A percentile compares a stretch with the other conserved stretches of the same genome.
phyloP scores from a whole-genome alignment of 306 rosid genomes.

The Citrullus amarus region DNA sequence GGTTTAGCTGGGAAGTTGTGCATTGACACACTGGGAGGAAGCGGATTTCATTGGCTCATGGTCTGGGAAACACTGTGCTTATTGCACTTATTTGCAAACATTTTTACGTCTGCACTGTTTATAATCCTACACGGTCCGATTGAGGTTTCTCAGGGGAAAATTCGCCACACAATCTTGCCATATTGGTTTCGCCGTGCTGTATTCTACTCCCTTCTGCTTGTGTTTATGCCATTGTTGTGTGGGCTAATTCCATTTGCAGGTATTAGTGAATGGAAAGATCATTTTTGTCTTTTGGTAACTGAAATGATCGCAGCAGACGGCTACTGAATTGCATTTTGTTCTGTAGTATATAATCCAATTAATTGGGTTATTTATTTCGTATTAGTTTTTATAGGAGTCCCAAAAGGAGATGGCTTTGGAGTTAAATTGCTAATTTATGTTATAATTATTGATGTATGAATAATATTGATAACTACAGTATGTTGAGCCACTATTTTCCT shows the following conservation, averaged over 20 bases:
- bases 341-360: background rate
- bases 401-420: background rate
- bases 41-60: slow-evolving; percentile 58
- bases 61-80: slow-evolving; percentile 61
- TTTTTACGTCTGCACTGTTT: slow-evolving; percentile 35
- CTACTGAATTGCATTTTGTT: slow-evolving; percentile 2
- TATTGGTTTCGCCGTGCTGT: slow-evolving; percentile 48
- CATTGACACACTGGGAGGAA: slow-evolving; percentile 79
- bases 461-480: too few relatives aligned
- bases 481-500: background rate
- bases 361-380: background rate
- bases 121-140: slow-evolving; percentile 53
- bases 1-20: slow-evolving; percentile 75
- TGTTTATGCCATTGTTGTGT: slow-evolving; percentile 54
- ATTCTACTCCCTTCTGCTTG: slow-evolving; percentile 31
- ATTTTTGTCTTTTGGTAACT: slow-evolving; percentile 18
- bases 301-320: slow-evolving; percentile 4
- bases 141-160: slow-evolving; percentile 13
- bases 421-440: background rate
- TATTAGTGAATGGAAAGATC: slow-evolving; percentile 61
- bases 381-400: background rate
- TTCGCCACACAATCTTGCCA: slow-evolving; percentile 17
- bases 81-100: slow-evolving; percentile 49
- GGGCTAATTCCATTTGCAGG: slow-evolving; percentile 85
- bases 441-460: too few relatives aligned